These are phyloP conservation scores for Candida endomychidarum DNA, from an alignment of 805 yeast genomes.

Conservation along the genomic window DNA sequence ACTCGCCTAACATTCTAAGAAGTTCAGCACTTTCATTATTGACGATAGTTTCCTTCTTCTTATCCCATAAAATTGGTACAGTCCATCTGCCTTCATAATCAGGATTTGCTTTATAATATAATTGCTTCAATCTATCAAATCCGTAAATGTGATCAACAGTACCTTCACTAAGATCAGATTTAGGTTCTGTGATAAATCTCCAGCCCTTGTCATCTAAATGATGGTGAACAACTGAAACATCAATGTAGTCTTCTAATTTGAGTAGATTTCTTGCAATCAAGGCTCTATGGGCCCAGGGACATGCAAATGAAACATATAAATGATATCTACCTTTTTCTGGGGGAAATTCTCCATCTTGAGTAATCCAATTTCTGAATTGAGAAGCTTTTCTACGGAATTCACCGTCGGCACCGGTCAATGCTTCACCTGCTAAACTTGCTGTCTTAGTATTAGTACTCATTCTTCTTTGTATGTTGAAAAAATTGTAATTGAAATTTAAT, in stretches of 20 bases:
- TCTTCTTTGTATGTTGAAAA: background rate
- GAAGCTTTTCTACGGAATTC: constrained; percentile 44
- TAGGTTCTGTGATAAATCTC: constrained; percentile 65
- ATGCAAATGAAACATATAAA: constrained; percentile 81
- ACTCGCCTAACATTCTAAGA: constrained; percentile 77
- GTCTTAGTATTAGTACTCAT: constrained; percentile 8
- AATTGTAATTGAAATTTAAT: background rate
- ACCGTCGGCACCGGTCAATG: constrained; percentile 36
- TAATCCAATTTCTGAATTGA: constrained; percentile 61
- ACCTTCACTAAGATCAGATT: constrained; percentile 55
- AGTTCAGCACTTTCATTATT: constrained; percentile 91
- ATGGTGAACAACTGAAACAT: constrained; percentile 86
- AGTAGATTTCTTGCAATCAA: constrained; percentile 71
- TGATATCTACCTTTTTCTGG: constrained; percentile 85
- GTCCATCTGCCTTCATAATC: constrained; percentile 81
- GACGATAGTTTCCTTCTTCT: constrained; percentile 76
- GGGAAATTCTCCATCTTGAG: constrained; percentile 58
- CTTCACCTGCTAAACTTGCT: constrained; percentile 9
- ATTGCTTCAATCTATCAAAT: constrained; percentile 58
- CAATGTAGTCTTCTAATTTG: constrained; percentile 60
- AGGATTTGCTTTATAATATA: constrained; percentile 74
- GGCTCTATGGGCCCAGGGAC: constrained; percentile 96
- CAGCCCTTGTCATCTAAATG: constrained; percentile 85
- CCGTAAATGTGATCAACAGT: constrained; percentile 52
- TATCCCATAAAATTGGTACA: constrained; percentile 94